Percentiles rank a stretch among this genome's conserved stretches.
These are phyloP conservation scores for Pleodorina starrii DNA, from an alignment of 139 green algal species.

Conservation along the genomic window DNA sequence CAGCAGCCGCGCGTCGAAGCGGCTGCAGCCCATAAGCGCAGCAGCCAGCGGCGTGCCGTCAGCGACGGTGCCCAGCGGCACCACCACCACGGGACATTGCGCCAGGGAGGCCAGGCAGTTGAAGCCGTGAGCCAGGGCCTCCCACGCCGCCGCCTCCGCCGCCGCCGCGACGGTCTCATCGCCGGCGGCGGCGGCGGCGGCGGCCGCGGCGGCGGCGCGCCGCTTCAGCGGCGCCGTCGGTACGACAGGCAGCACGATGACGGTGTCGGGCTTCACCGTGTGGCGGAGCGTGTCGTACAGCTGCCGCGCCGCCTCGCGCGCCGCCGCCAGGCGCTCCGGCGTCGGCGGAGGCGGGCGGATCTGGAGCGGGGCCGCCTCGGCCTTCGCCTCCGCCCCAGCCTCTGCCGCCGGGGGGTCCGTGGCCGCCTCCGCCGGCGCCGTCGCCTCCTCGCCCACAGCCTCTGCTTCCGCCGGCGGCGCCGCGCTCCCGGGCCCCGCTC, in stretches of 20 bases:
- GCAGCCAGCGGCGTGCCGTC: slow-evolving; percentile 64
- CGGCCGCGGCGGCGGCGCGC: not conserved
- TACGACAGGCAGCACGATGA: slow-evolving; percentile 71
- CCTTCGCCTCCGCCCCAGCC: not conserved
- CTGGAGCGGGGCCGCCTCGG: not conserved
- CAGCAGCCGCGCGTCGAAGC: slow-evolving; percentile 68
- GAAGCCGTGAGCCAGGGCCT: slow-evolving; percentile 27
- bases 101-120: slow-evolving; percentile 60
- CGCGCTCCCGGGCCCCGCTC: not conserved
- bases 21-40: slow-evolving; percentile 56
- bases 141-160: not conserved
- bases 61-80: slow-evolving; percentile 57
- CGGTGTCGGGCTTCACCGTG: slow-evolving; percentile 68
- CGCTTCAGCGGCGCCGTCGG: slow-evolving; percentile 48
- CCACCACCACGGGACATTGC: slow-evolving; percentile 58
- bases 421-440: slow-evolving; percentile 2
- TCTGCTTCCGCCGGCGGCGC: too few relatives aligned
- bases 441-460: not conserved
- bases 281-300: slow-evolving; percentile 60
- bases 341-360: not conserved
- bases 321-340: slow-evolving; percentile 35
- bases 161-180: not conserved
- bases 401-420: too few relatives aligned
- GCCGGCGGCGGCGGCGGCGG: not conserved
- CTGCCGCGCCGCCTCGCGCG: slow-evolving; percentile 45